phyloP scores from a whole-genome alignment of 352 stramenopile genomes.

The Globisporangium spinosum region DNA sequence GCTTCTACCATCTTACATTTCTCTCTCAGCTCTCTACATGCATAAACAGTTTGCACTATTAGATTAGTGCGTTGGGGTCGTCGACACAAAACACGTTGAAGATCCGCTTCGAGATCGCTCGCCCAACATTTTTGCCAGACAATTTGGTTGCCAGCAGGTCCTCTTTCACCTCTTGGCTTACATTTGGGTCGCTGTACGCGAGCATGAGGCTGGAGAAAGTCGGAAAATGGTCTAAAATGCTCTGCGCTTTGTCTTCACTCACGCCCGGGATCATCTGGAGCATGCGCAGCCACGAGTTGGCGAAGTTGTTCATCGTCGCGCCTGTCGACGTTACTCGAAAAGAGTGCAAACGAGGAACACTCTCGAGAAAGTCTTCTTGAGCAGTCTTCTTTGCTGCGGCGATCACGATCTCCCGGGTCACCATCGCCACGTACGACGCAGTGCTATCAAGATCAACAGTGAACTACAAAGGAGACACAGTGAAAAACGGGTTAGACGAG shows the following conservation, averaged over 20 bases:
- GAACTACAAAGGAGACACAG: slow-evolving; percentile 24
- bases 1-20: too few relatives aligned
- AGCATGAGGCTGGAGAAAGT: slow-evolving; percentile 49
- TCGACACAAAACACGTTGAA: slow-evolving; percentile 49
- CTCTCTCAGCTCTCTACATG: too few relatives aligned
- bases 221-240: slow-evolving; percentile 56
- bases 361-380: slow-evolving; percentile 57
- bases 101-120: slow-evolving; percentile 50
- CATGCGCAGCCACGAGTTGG: slow-evolving; percentile 77
- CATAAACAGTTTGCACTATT: not conserved
- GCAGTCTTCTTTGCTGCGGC: slow-evolving; percentile 32
- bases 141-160: slow-evolving; percentile 57
- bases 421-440: slow-evolving; percentile 45
- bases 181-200: slow-evolving; percentile 39
- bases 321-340: slow-evolving; percentile 48
- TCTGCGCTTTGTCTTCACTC: slow-evolving; percentile 68
- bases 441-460: slow-evolving; percentile 52
- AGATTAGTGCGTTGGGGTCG: slow-evolving; percentile 33
- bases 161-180: slow-evolving; percentile 39
- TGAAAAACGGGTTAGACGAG: not conserved
- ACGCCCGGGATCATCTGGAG: slow-evolving; percentile 71
- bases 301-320: slow-evolving; percentile 40
- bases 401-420: slow-evolving; percentile 55
- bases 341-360: slow-evolving; percentile 51
- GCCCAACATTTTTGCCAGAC: slow-evolving; percentile 31